A percentile compares a stretch with the other conserved stretches of the same genome.
Conservation (phyloP, 1,139 yeast species). For the Kodamaea arcana region DNA sequence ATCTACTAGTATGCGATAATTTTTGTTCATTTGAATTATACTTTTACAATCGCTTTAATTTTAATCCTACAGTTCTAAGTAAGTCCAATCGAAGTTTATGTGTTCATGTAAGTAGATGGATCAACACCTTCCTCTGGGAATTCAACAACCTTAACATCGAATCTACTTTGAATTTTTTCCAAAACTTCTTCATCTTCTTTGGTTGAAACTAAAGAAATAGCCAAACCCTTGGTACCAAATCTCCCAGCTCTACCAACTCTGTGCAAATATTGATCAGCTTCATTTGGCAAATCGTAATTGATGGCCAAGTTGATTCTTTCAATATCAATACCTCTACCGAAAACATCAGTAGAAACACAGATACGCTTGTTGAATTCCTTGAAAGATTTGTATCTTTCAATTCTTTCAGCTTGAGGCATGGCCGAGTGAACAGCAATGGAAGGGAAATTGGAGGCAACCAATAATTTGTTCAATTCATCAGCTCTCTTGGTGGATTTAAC, state of each 20-base stretch:
- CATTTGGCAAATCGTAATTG: constrained; percentile 87
- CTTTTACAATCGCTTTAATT: no score
- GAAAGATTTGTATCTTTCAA: constrained; percentile 91
- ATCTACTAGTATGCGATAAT: no score
- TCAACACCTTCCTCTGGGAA: constrained; percentile 99
- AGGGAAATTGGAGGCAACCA: constrained; percentile 94
- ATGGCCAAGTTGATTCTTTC: constrained; percentile 98
- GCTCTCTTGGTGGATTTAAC: constrained; percentile 93
- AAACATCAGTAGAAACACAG: constrained; percentile 97
- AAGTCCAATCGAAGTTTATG: no score
- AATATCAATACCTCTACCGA: constrained; percentile 99
- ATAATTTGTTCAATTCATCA: constrained; percentile 80
- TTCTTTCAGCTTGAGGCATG: constrained; percentile 96
- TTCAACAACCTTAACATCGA: constrained; percentile 90
- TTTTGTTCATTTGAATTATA: no score
- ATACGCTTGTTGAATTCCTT: constrained; percentile 98
- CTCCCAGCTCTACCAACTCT: constrained; percentile 99
- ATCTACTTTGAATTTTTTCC: constrained; percentile 92
- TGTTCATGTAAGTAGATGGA: constrained; percentile 96
- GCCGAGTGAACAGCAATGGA: constrained; percentile 96
- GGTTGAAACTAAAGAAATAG: constrained; percentile 82
- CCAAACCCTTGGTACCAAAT: constrained; percentile 98
- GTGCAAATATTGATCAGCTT: constrained; percentile 97
- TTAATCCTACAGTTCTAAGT: no score
- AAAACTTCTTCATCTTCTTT: constrained; percentile 88